A percentile compares a stretch with the other conserved stretches of the same genome.
Conservation (phyloP, 2,329 filamentous ascomycete genomes). For the Pseudophaeomoniella oleicola region DNA sequence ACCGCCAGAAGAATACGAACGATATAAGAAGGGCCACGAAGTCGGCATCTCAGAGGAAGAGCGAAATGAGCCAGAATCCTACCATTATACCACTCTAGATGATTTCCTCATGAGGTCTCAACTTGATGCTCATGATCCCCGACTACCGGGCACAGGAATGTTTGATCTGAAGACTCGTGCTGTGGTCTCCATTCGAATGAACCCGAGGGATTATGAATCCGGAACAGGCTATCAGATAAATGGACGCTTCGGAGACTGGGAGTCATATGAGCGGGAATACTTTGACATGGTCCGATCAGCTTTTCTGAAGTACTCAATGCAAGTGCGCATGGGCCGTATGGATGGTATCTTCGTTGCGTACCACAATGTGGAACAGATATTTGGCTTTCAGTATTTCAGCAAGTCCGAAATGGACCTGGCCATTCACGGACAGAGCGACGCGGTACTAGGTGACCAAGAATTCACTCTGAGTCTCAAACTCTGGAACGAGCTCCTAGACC, state of each 20-base stretch:
- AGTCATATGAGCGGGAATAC: conserved; percentile 91
- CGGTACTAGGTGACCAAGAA: conserved; percentile 60
- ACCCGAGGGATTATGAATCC: conserved; percentile 53
- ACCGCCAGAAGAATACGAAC: conserved; percentile 69
- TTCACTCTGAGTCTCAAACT: conserved; percentile 70
- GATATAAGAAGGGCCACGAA: conserved; percentile 56
- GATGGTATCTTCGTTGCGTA: conserved; percentile 96
- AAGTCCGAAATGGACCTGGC: conserved; percentile 77
- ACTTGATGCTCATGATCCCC: conserved; percentile 73
- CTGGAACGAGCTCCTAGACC: conserved; percentile 65
- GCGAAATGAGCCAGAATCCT: conserved; percentile 59
- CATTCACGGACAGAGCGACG: conserved; percentile 63
- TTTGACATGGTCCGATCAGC: conserved; percentile 92
- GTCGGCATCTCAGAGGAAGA: conserved; percentile 59
- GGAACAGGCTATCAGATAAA: conserved; percentile 81
- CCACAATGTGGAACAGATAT: conserved; percentile 89
- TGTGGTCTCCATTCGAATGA: conserved; percentile 84
- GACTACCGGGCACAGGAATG: conserved; percentile 79
- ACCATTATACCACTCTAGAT: conserved; percentile 72
- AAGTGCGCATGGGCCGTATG: conserved; percentile 95
- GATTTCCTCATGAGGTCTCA: conserved; percentile 93
- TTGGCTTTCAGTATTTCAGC: conserved; percentile 91
- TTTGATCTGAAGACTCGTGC: conserved; percentile 95
- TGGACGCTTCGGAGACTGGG: conserved; percentile 58
- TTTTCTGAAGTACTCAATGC: conserved; percentile 91